phyloP scores from a whole-genome alignment of 148 eudicot genomes.

The Spergularia marina region DNA sequence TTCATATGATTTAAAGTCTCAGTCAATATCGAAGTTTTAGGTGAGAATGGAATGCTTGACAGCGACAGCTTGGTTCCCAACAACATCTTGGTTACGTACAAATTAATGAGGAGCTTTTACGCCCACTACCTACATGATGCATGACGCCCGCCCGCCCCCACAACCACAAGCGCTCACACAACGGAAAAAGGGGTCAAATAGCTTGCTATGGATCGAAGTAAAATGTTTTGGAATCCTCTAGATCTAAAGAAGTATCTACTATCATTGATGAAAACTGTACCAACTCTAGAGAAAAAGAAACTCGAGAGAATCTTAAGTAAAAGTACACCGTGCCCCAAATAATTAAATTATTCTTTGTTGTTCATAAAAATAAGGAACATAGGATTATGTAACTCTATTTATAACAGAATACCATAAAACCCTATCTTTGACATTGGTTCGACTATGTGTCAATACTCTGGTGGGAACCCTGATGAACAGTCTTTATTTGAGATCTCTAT shows the following conservation, averaged over 20 bases:
- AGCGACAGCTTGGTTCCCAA: neutral
- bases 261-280: no score
- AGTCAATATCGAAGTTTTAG: neutral
- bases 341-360: neutral
- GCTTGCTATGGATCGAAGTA: neutral
- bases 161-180: no score
- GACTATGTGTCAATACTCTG: neutral
- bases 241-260: no score
- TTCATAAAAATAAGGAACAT: neutral
- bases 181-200: neutral
- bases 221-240: neutral
- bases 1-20: neutral
- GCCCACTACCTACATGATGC: no score
- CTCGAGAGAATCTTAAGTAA: neutral
- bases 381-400: neutral
- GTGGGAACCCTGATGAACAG: neutral
- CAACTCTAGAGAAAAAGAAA: no score
- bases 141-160: no score
- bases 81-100: neutral
- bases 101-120: neutral
- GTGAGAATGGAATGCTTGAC: neutral
- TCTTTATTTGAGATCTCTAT: neutral
- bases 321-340: neutral
- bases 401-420: neutral
- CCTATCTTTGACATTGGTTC: neutral